Percentiles rank a stretch among this genome's conserved stretches.
phyloP scores from a whole-genome alignment of 2,329 filamentous ascomycete species.

The Neofusicoccum parvum region DNA sequence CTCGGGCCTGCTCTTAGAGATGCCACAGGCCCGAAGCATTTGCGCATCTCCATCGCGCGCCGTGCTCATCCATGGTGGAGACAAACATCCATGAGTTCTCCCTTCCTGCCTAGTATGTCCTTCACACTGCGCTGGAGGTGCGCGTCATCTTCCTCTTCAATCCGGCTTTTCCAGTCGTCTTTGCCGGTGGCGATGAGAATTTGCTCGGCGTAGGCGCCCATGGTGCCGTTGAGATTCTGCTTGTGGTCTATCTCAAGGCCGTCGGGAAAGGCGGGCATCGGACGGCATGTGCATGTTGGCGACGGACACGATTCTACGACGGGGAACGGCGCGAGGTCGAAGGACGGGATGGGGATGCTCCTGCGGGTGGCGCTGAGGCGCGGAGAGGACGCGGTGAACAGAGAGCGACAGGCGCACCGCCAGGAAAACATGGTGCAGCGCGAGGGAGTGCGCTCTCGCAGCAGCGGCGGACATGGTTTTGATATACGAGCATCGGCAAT shows the following conservation, averaged over 20 bases:
- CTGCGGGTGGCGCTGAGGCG: constrained; percentile 4
- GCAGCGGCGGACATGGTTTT: constrained; percentile 3
- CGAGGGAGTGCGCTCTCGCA: not conserved
- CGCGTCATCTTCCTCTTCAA: constrained; percentile 67
- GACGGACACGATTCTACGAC: constrained; percentile 66
- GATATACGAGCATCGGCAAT: not conserved
- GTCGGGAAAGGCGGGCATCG: constrained; percentile 50
- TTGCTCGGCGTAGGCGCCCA: constrained; percentile 78
- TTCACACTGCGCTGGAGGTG: constrained; percentile 71
- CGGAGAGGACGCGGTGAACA: constrained; percentile 11
- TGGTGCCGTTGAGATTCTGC: constrained; percentile 71
- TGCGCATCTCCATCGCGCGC: not conserved
- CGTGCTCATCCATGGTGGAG: constrained; percentile 4
- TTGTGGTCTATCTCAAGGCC: constrained; percentile 75
- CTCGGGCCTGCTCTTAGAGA: not conserved
- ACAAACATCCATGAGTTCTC: constrained; percentile 51
- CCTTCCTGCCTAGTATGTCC: constrained; percentile 46
- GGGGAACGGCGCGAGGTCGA: constrained; percentile 40
- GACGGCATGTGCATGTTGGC: constrained; percentile 75
- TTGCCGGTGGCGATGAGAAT: constrained; percentile 81
- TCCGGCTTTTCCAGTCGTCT: constrained; percentile 77
- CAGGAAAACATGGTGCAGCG: constrained; percentile 15
- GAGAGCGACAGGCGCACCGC: constrained; percentile 11
- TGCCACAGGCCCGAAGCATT: not conserved
- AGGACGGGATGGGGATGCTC: constrained; percentile 25